phyloP scores from a whole-genome alignment of 228 moss, liverwort and hornwort species.

The Sphagnum fallax region DNA sequence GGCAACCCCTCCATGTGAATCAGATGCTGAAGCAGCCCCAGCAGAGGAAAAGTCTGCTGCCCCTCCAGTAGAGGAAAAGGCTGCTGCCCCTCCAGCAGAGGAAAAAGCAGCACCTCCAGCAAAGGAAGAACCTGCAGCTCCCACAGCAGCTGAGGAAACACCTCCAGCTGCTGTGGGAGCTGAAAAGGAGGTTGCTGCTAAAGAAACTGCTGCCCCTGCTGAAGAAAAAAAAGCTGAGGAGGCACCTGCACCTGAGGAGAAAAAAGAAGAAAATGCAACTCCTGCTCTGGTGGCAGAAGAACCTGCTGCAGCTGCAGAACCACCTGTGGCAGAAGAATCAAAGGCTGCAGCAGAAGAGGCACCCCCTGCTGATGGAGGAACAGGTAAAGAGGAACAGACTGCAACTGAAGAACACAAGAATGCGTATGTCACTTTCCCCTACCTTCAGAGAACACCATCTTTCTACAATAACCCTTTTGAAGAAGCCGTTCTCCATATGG shows the following conservation, averaged over 20 bases:
- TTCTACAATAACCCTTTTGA: conserved; percentile 40
- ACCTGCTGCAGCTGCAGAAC: background rate
- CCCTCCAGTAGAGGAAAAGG: conserved; percentile 13
- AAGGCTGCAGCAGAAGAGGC: background rate
- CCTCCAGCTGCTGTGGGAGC: background rate
- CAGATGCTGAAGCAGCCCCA: conserved; percentile 8
- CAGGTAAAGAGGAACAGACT: background rate
- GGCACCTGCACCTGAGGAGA: background rate
- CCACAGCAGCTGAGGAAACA: background rate
- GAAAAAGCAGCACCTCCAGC: conserved; percentile 1
- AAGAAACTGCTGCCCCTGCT: conserved; percentile 27
- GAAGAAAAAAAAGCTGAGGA: conserved; percentile 4
- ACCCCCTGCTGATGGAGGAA: too few species aligned
- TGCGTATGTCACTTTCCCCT: conserved; percentile 19
- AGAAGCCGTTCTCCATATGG: conserved; percentile 2
- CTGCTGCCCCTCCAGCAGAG: conserved; percentile 26
- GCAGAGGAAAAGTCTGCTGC: conserved; percentile 5
- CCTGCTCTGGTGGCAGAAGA: background rate
- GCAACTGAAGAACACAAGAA: conserved; percentile 19
- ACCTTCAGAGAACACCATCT: conserved; percentile 7
- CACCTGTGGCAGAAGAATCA: background rate
- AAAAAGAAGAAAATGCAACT: background rate
- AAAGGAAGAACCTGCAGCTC: background rate
- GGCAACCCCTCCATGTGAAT: too few species aligned
- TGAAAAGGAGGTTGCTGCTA: conserved; percentile 1